Conservation (phyloP, 148 eudicot genomes). For the Chenopodium suecicum region DNA sequence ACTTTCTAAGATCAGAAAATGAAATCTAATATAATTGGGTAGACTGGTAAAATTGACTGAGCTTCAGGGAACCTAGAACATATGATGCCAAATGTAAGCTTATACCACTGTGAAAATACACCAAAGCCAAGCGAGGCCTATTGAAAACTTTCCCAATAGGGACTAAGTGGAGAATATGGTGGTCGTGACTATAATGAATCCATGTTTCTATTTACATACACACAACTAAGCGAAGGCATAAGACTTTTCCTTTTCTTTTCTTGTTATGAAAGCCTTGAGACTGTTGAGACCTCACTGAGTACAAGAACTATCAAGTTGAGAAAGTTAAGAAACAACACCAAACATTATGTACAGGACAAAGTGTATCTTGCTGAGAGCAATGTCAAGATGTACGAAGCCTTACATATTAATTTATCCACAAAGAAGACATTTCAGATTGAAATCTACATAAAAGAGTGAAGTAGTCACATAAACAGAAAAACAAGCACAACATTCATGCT, state of each 20-base stretch:
- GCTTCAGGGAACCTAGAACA: too few species aligned
- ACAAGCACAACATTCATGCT: slow-evolving; percentile 24
- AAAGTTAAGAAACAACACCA: not conserved
- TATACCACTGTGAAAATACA: not conserved
- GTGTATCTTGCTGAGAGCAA: not conserved
- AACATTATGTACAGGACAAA: not conserved
- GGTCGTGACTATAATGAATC: not conserved
- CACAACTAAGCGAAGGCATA: not conserved
- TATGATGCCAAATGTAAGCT: too few species aligned
- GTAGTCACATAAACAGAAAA: not conserved
- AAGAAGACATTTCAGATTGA: not conserved
- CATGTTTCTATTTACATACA: not conserved
- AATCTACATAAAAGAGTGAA: not conserved
- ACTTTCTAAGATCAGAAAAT: too few species aligned
- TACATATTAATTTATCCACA: not conserved
- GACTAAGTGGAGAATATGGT: not conserved
- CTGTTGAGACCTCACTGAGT: not conserved
- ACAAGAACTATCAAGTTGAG: not conserved
- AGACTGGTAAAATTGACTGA: too few species aligned
- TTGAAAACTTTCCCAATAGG: not conserved
- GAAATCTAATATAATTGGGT: too few species aligned
- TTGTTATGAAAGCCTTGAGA: not conserved
- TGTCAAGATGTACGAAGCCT: not conserved
- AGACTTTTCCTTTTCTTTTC: not conserved
- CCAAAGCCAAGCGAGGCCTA: not conserved